Evolutionary conservation across 2,329 filamentous ascomycete genomes (phyloP).

Genomic region (Aspergillus sp.): DNA sequence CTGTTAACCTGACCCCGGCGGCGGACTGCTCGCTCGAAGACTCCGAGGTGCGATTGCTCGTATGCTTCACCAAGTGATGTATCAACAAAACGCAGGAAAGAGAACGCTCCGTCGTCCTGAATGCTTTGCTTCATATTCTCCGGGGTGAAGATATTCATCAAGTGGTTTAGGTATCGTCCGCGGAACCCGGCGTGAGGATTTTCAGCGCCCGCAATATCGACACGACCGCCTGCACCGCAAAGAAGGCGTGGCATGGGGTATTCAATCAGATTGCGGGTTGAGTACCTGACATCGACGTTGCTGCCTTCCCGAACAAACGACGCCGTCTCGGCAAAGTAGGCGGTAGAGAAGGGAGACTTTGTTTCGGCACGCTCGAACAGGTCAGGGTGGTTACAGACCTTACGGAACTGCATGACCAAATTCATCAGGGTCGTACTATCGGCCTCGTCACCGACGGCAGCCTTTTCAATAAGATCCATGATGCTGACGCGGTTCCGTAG

Average conservation of each 20-base stretch:
- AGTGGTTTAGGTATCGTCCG: slow-evolving; percentile 71
- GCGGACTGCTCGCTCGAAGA: slow-evolving; percentile 73
- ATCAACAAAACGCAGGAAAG: slow-evolving; percentile 87
- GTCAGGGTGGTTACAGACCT: slow-evolving; percentile 98
- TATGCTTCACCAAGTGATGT: slow-evolving; percentile 72
- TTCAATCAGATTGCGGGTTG: slow-evolving; percentile 80
- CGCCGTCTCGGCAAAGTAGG: slow-evolving; percentile 90
- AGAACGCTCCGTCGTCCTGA: slow-evolving; percentile 68
- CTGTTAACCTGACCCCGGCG: slow-evolving; percentile 55
- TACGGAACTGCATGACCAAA: slow-evolving; percentile 98
- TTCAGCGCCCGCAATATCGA: slow-evolving; percentile 71
- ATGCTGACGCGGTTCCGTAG: slow-evolving; percentile 97
- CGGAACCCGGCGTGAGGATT: slow-evolving; percentile 79
- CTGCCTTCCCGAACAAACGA: slow-evolving; percentile 90
- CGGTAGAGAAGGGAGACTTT: slow-evolving; percentile 77
- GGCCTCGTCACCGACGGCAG: slow-evolving; percentile 87
- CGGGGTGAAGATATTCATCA: slow-evolving; percentile 89
- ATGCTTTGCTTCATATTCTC: slow-evolving; percentile 71
- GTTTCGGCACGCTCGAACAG: slow-evolving; percentile 94
- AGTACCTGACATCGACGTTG: slow-evolving; percentile 80
- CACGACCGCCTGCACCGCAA: slow-evolving; percentile 75
- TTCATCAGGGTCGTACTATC: slow-evolving; percentile 98
- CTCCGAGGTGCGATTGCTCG: slow-evolving; percentile 64
- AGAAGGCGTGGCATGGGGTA: slow-evolving; percentile 79
- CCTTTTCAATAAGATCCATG: slow-evolving; percentile 97